These are phyloP conservation scores for Boletus rubroflammeus DNA, from an alignment of 768 basidiomycete genomes.

Conservation along the genomic window DNA sequence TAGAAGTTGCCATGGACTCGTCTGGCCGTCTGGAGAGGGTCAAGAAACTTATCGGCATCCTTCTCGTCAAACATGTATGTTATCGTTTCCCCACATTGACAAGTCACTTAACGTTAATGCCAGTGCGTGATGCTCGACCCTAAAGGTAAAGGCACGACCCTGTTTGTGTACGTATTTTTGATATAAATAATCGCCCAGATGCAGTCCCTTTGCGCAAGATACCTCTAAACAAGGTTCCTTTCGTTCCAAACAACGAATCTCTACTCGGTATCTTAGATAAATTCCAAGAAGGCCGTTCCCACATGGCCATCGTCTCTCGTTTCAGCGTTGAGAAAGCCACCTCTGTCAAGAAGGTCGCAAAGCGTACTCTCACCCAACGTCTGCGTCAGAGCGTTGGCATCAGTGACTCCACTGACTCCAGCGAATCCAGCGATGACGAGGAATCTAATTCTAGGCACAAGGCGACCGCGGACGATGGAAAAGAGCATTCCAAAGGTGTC, in stretches of 20 bases:
- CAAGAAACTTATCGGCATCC: conserved; percentile 82
- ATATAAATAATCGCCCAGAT: conserved; percentile 41
- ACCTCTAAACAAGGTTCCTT: conserved; percentile 82
- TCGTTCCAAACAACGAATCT: conserved; percentile 83
- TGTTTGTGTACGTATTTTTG: not conserved
- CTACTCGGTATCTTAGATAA: conserved; percentile 80
- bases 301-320: conserved; percentile 88
- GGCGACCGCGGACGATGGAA: conserved; percentile 12
- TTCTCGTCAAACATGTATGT: conserved; percentile 75
- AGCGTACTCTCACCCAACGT: conserved; percentile 74
- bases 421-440: conserved; percentile 44
- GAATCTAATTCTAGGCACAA: conserved; percentile 25
- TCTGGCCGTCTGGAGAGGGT: conserved; percentile 45
- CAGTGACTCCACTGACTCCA: conserved; percentile 56
- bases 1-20: conserved; percentile 50
- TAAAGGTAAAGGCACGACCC: conserved; percentile 45
- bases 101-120: not conserved
- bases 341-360: conserved; percentile 82
- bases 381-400: conserved; percentile 73
- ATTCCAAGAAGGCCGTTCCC: conserved; percentile 87
- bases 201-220: conserved; percentile 79
- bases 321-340: conserved; percentile 69
- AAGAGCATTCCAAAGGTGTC: conserved; percentile 26
- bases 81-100: not conserved
- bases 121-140: conserved; percentile 81